These are phyloP conservation scores for Acer yangbiense DNA, from an alignment of 345 rosid species.

Conservation along the genomic window DNA sequence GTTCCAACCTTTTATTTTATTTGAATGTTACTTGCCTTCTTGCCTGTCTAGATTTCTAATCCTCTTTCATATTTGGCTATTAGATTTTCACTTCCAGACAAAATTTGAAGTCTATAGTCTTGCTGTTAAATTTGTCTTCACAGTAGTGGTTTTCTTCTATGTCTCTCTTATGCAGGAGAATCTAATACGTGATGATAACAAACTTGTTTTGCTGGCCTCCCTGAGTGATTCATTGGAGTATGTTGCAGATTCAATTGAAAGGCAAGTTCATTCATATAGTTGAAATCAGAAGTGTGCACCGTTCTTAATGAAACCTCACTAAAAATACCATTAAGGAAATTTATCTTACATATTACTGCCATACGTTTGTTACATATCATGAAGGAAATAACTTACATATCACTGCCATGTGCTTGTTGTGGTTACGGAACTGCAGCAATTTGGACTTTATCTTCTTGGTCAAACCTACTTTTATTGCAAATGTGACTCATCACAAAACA, in stretches of 20 bases:
- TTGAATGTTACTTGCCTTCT: neutral
- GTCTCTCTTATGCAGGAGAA: conserved; percentile 64
- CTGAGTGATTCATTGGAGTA: conserved; percentile 96
- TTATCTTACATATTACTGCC: neutral
- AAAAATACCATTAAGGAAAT: no score
- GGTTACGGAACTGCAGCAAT: neutral
- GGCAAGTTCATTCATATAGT: conserved; percentile 46
- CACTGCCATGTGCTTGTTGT: neutral
- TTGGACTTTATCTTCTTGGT: neutral
- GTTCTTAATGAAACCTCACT: conserved; percentile 5
- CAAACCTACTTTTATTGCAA: conserved; percentile 17
- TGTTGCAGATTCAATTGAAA: conserved; percentile 96
- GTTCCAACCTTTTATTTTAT: neutral
- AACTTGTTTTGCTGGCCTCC: conserved; percentile 90
- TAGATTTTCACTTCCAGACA: neutral
- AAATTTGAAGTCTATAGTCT: neutral
- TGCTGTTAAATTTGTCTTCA: conserved; percentile 5
- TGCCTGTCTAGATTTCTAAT: neutral
- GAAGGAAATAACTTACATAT: neutral
- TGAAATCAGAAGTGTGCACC: conserved; percentile 1
- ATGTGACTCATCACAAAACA: conserved; percentile 1
- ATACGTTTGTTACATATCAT: neutral
- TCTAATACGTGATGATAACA: conserved; percentile 92
- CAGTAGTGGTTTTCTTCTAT: neutral
- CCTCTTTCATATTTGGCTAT: neutral